Evolutionary conservation across 352 stramenopile genomes (phyloP).

Genomic region (Pythium rishiriense): DNA sequence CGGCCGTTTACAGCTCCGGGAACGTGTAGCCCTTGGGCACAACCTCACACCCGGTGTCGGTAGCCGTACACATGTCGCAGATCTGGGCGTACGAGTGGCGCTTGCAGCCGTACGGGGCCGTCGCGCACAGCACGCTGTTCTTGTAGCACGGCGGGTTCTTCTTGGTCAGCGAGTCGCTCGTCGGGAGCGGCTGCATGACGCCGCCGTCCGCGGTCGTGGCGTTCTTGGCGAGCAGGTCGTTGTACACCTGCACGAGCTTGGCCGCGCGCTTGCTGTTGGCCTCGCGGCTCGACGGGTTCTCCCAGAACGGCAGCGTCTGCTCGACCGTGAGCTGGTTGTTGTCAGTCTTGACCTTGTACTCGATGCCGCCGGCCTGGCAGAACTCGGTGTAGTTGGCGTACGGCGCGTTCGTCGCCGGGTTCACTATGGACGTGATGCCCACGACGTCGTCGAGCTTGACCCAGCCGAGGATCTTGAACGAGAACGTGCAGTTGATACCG

Average conservation of each 20-base stretch:
- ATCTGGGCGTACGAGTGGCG: slow-evolving; percentile 57
- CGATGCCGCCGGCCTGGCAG: slow-evolving; percentile 51
- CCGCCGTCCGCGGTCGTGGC: slow-evolving; percentile 24
- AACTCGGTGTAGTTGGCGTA: slow-evolving; percentile 76
- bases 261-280: slow-evolving; percentile 45
- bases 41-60: slow-evolving; percentile 31
- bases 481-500: slow-evolving; percentile 66
- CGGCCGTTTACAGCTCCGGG: slow-evolving; percentile 38
- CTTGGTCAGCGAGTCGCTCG: slow-evolving; percentile 34
- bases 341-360: slow-evolving; percentile 54
- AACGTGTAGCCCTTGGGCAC: slow-evolving; percentile 37
- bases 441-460: slow-evolving; percentile 75
- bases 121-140: slow-evolving; percentile 55
- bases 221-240: slow-evolving; percentile 25
- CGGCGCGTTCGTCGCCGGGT: slow-evolving; percentile 30
- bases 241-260: slow-evolving; percentile 54
- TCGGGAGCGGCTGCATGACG: slow-evolving; percentile 53
- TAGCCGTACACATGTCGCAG: slow-evolving; percentile 44
- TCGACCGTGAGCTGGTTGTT: slow-evolving; percentile 38
- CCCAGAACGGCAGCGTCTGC: slow-evolving; percentile 63
- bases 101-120: slow-evolving; percentile 56
- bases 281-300: slow-evolving; percentile 45
- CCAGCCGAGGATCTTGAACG: slow-evolving; percentile 72
- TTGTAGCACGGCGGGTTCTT: slow-evolving; percentile 66
- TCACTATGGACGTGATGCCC: slow-evolving; percentile 62